Conservation (phyloP, 176 grass and related monocot genomes). For the Elaeis guineensis region DNA sequence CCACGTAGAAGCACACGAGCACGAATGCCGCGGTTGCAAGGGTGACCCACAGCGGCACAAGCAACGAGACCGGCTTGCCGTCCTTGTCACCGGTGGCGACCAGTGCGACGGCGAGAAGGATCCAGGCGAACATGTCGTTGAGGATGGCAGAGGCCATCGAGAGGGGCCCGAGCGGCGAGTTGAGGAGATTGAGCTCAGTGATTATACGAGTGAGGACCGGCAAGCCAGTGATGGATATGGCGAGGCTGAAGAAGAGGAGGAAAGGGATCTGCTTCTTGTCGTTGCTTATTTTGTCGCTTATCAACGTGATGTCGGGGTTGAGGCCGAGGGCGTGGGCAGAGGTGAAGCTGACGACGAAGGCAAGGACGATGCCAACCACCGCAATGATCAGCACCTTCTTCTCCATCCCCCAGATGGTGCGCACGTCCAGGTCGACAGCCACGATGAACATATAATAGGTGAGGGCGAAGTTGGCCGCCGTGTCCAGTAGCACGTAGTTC, state of each 20-base stretch:
- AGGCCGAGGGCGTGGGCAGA: not conserved
- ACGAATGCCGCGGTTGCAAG: not conserved
- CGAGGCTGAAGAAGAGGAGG: not conserved
- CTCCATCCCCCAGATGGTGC: conserved; percentile 5
- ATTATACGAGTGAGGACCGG: too few species aligned
- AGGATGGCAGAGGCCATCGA: too few species aligned
- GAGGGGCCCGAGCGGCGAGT: too few species aligned
- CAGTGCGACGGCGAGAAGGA: too few species aligned
- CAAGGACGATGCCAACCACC: conserved; percentile 5
- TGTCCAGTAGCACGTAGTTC: conserved; percentile 2
- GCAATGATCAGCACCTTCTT: conserved; percentile 20
- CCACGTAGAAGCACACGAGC: not conserved
- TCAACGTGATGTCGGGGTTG: not conserved
- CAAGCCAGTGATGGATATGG: too few species aligned
- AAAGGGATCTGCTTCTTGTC: conserved; percentile 1
- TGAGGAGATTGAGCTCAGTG: too few species aligned
- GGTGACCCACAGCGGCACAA: conserved; percentile 11
- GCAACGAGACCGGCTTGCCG: too few species aligned
- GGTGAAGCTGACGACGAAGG: not conserved
- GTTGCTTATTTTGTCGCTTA: not conserved
- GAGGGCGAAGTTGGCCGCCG: conserved; percentile 22
- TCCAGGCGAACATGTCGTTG: too few species aligned
- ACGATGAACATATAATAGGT: conserved; percentile 29
- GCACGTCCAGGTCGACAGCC: conserved; percentile 26
- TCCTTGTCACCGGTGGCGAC: too few species aligned